Evolutionary conservation across 305 asterid genomes (phyloP).

Genomic region (Andrographis paniculata): DNA sequence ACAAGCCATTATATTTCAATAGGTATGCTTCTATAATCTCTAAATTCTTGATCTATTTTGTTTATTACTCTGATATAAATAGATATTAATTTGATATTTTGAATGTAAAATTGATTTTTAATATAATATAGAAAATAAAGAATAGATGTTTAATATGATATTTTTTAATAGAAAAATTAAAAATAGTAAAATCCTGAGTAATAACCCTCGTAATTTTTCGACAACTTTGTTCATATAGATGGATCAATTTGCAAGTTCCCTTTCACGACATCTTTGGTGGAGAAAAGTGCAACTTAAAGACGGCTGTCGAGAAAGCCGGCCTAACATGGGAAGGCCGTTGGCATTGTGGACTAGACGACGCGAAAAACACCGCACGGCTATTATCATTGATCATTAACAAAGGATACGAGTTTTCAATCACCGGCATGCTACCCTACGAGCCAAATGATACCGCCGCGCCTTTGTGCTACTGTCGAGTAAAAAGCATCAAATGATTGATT

Average conservation of each 20-base stretch:
- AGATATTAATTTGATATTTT: no score
- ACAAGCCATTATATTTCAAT: slow-evolving; percentile 48
- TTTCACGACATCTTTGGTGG: slow-evolving; percentile 69
- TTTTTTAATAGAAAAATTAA: no score
- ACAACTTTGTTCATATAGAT: slow-evolving; percentile 32
- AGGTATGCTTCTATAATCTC: no score
- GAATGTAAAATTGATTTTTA: no score
- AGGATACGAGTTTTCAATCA: slow-evolving; percentile 67
- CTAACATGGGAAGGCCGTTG: slow-evolving; percentile 84
- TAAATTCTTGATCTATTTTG: no score
- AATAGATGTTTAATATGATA: no score
- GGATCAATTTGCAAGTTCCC: slow-evolving; percentile 86
- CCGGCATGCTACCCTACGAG: slow-evolving; percentile 45
- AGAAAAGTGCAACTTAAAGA: slow-evolving; percentile 62
- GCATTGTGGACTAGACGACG: slow-evolving; percentile 89
- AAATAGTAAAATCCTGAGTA: no score
- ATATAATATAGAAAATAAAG: no score
- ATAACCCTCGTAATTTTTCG: no score
- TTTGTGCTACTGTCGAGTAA: slow-evolving; percentile 69
- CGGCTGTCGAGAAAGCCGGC: slow-evolving; percentile 82
- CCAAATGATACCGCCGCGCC: slow-evolving; percentile 31
- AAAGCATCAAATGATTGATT: slow-evolving; percentile 51
- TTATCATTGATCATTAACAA: slow-evolving; percentile 51
- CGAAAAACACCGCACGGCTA: slow-evolving; percentile 76
- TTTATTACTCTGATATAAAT: no score